Base-by-base conservation (phyloP, 2,329 filamentous ascomycete species). In the Hortaea sp. region DNA sequence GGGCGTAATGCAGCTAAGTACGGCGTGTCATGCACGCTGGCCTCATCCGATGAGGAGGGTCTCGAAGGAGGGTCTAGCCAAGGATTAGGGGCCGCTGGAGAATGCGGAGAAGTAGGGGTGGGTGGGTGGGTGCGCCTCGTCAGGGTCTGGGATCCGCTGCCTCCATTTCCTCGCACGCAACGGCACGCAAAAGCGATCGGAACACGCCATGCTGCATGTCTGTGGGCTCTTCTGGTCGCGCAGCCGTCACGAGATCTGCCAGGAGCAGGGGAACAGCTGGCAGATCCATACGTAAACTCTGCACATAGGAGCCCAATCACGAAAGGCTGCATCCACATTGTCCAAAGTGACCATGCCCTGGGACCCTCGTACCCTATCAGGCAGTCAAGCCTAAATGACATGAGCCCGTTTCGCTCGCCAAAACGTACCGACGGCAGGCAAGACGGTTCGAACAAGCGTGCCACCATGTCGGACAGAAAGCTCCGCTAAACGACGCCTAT, bases 211-310 rank as follows among this genome's bases (percentile, higher is more conserved):
- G 37, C 43, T 11, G n/a, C 11, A 28, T 32, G 46, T 45, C 42
- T 45, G 47, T 45, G 49, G 44, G 46, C 49, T 30, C 43, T 50
- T 47, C 46, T 11, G 41, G 27, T 42, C 10, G 39, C 27, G 30
- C 27, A 42, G 39, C 29, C 42, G 47, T 52, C 52, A 54, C 49
- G 48, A 49, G 49, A 49, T 45, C 51, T 41, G 46, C 27, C 46
- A 47, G 46, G 37, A 45, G 43, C 43, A 45, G 37, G 12, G 20
- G 20, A 20, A 20, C 43, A 46, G 46, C 45, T 35, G 42, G 45
- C 45, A 41, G 42, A 46, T 28, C 28, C 28, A 31, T 37, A 40
- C 29, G 32, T 34, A 44, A 49, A 49, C 44, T 44, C 45, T 47
- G 45, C 50, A 31, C 32, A 29, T 20, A 42, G 44, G 46, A 20